Base-by-base conservation (phyloP, 2,329 filamentous ascomycete genomes). In the Trichoderma harzianum region DNA sequence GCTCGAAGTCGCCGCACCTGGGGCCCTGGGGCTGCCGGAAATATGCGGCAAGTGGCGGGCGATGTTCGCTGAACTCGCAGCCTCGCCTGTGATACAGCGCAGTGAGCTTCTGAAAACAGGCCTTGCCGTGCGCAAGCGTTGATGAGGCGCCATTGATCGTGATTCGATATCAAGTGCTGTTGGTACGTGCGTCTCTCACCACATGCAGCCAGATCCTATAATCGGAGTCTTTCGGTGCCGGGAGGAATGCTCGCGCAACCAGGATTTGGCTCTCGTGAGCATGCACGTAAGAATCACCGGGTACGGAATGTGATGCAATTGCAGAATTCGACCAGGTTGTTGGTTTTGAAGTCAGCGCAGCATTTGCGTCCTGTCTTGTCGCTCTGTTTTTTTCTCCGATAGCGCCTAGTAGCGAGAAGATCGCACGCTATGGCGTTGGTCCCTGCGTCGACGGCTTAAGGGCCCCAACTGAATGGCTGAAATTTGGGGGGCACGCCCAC, bases 31-130 rank as follows among this genome's bases (percentile, higher is more conserved):
- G 34, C 36, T 43, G 26, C 57, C 69, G 67, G 73, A 69, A 64
- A 47, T 64, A 71, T 28, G 51, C 70, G 67, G 69, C 65, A 70
- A 70, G 8, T 12, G 21, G 53, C 64, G 55, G 73, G 43, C 24
- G 51, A 36, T 51, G 21, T 18, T 60, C 43, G 24, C 58, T 60
- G 58, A 34, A 55, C 21, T 69, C 10, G 36, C 28, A 53, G 57
- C 28, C 10, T 12, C 18, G 28, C 55, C 51, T 47, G 51, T 28
- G 64, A 58, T 58, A 14, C 55, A 68, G 34, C 66, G 66, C 66
- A 60, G 3, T 5, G 66, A 34, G 18, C 24, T 14, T 47, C 55
- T 69, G 34, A 63, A 55, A 11, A 53, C 18, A 5, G 69, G 53
- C 39, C 12, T 55, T 47, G 70, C 61, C 24, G 55, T 57, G 57